These are phyloP conservation scores for Trichoderma sp. DNA, from an alignment of 2,329 filamentous ascomycete species.

Conservation along the genomic window DNA sequence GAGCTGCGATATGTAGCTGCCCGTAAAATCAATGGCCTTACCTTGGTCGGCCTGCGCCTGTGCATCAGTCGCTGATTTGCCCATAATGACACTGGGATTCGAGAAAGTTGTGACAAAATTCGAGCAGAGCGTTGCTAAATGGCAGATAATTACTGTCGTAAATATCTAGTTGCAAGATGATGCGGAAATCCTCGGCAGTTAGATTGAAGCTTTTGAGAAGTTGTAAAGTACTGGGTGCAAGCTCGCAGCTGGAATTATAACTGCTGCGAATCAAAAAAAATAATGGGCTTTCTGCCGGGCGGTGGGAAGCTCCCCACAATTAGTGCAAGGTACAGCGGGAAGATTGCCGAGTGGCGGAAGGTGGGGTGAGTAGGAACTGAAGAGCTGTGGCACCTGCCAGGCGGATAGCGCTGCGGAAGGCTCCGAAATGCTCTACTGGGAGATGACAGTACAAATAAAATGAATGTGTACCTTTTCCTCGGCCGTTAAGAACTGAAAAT, in stretches of 20 bases:
- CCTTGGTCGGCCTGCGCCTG: background rate
- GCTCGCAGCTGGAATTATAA: background rate
- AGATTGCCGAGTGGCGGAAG: constrained; percentile 12
- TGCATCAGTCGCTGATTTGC: background rate
- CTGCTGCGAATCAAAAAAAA: constrained; percentile 4
- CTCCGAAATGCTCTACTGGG: background rate
- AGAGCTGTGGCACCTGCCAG: constrained; percentile 16
- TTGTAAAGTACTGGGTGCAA: background rate
- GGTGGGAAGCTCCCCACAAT: constrained; percentile 6
- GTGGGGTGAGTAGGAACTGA: constrained; percentile 3
- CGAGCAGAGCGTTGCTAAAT: background rate
- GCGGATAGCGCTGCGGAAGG: background rate
- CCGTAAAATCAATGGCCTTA: background rate
- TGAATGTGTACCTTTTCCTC: background rate
- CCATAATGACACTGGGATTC: background rate
- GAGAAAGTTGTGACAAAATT: background rate
- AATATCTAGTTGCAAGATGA: background rate
- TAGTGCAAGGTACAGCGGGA: constrained; percentile 2
- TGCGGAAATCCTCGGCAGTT: background rate
- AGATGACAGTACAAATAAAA: background rate
- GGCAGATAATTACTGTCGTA: background rate
- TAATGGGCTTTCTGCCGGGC: constrained; percentile 12
- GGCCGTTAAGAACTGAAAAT: background rate
- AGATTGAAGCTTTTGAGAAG: background rate
- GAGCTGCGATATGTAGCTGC: background rate